A percentile compares a stretch with the other conserved stretches of the same genome.
Conservation (phyloP, 2,329 filamentous ascomycete genomes). For the Diaporthe capsici region DNA sequence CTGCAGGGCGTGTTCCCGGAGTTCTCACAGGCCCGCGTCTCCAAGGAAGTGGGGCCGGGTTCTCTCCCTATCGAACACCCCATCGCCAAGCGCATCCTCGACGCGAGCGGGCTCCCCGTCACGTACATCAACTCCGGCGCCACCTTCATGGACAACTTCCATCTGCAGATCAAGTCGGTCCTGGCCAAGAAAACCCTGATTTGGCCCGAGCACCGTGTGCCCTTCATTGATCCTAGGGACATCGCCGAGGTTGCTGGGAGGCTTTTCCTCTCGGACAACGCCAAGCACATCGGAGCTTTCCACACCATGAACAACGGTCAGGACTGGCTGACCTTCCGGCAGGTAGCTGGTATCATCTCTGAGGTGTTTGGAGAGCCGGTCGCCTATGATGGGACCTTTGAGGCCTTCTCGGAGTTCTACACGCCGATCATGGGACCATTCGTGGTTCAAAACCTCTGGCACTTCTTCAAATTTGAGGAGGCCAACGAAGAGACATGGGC, state of each 20-base stretch:
- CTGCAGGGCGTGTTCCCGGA: background rate
- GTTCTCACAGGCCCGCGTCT: background rate
- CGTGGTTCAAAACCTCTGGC: background rate
- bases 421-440: background rate
- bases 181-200: background rate
- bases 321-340: background rate
- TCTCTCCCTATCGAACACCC: constrained; percentile 1
- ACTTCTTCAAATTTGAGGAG: constrained; percentile 13
- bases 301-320: constrained; percentile 16
- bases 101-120: constrained; percentile 2
- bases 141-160: background rate
- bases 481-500: constrained; percentile 1
- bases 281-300: background rate
- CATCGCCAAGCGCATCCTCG: constrained; percentile 19
- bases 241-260: constrained; percentile 1
- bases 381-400: background rate
- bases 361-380: background rate
- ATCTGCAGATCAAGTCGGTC: background rate
- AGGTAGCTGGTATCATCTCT: background rate
- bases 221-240: background rate
- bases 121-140: constrained; percentile 6
- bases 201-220: constrained; percentile 7
- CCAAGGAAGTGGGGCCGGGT: background rate
- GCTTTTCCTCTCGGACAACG: constrained; percentile 2
- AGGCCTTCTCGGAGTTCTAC: background rate